Percentiles rank a stretch among this genome's conserved stretches.
These are phyloP conservation scores for Fusarium sterilihyphosum DNA, from an alignment of 2,329 filamentous ascomycete species.

Conservation along the genomic window DNA sequence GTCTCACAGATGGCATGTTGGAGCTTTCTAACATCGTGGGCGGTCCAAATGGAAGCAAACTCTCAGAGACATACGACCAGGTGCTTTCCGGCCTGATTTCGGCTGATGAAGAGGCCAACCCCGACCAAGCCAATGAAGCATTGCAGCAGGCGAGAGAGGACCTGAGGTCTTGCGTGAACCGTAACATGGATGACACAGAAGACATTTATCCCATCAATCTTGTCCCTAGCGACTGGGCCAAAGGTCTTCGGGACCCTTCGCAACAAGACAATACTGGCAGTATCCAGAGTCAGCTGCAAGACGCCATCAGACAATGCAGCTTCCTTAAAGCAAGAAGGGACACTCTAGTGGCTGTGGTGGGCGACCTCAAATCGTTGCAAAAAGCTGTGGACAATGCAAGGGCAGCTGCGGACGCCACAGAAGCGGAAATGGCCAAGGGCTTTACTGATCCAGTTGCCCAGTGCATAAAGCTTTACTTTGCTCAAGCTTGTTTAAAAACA, in stretches of 20 bases:
- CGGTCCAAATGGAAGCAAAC: neutral
- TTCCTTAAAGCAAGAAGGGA: neutral
- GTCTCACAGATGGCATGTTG: neutral
- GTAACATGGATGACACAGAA: neutral
- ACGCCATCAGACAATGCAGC: neutral
- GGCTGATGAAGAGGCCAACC: neutral
- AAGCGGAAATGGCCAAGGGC: neutral
- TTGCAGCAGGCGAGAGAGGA: neutral
- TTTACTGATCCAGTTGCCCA: neutral
- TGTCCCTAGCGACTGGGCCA: neutral
- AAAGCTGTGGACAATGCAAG: neutral
- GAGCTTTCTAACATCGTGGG: rapidly evolving
- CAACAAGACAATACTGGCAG: neutral
- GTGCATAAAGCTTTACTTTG: neutral
- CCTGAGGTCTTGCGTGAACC: neutral
- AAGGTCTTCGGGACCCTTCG: neutral
- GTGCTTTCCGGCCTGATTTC: neutral
- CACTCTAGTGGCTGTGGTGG: neutral
- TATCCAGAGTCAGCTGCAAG: neutral
- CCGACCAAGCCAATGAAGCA: neutral
- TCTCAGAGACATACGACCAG: neutral
- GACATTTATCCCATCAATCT: neutral
- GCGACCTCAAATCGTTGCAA: neutral
- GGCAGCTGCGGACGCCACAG: neutral
- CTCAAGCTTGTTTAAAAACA: too few relatives aligned